Evolutionary conservation across 495 filamentous ascomycete species (phyloP).

Genomic region (Tuber borchii): DNA sequence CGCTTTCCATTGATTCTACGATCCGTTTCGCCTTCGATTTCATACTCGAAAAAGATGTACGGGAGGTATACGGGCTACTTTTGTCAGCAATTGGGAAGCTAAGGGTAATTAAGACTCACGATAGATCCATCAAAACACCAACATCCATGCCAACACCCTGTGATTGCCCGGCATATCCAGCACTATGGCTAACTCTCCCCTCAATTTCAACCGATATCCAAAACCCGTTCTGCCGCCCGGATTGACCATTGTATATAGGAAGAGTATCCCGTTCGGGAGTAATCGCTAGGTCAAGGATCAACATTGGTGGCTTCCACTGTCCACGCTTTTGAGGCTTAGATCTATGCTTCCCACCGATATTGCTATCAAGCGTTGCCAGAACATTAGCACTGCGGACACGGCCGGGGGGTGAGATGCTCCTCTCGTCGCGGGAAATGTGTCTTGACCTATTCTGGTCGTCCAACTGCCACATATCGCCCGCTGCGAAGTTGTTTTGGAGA

Average conservation of each 20-base stretch:
- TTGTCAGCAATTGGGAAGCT: conserved; percentile 3
- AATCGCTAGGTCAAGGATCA: conserved; percentile 30
- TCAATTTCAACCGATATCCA: conserved; percentile 40
- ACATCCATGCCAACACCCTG: conserved; percentile 34
- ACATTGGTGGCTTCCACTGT: conserved; percentile 31
- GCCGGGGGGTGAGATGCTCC: neutral
- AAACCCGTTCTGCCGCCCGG: conserved; percentile 9
- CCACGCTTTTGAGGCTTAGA: conserved; percentile 17
- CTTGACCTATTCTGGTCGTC: neutral
- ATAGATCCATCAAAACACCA: conserved; percentile 39
- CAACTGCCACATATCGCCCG: conserved; percentile 4
- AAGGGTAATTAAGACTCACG: conserved; percentile 16
- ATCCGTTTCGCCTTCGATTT: conserved; percentile 33
- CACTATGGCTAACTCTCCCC: conserved; percentile 25
- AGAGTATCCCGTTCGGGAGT: conserved; percentile 34
- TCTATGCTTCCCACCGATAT: conserved; percentile 19
- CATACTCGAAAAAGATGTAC: conserved; percentile 27
- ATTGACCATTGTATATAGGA: conserved; percentile 17
- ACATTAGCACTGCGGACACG: conserved; percentile 27
- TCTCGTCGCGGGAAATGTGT: conserved; percentile 1
- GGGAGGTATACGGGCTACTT: conserved; percentile 33
- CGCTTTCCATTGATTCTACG: conserved; percentile 40
- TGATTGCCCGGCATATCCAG: conserved; percentile 24
- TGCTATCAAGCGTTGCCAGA: conserved; percentile 34
- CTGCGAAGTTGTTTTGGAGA: neutral